These are phyloP conservation scores for Leccinum variicolor DNA, from an alignment of 768 basidiomycete species.

Conservation along the genomic window DNA sequence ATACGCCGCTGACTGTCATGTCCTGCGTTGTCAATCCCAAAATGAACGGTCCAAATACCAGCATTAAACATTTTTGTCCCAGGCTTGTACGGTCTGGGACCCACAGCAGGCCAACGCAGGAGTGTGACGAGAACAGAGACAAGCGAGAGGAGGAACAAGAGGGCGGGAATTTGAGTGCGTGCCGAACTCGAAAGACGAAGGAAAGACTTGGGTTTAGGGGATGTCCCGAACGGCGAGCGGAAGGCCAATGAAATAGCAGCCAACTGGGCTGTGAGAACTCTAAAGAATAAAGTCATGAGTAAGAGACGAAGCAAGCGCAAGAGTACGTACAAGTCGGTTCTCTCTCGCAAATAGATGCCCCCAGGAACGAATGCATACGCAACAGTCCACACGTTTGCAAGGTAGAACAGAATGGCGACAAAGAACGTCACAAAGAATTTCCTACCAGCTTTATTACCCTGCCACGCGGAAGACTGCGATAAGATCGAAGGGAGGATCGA, in stretches of 20 bases:
- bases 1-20: constrained; percentile 34
- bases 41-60: constrained; percentile 92
- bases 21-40: constrained; percentile 54
- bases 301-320: neutral
- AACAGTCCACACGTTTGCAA: constrained; percentile 78
- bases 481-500: constrained; percentile 57
- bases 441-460: constrained; percentile 39
- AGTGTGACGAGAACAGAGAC: constrained; percentile 52
- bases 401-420: constrained; percentile 57
- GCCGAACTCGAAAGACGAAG: constrained; percentile 17
- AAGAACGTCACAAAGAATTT: constrained; percentile 57
- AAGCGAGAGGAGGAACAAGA: constrained; percentile 40
- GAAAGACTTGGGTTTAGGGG: neutral
- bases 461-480: constrained; percentile 39
- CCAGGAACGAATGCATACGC: constrained; percentile 91
- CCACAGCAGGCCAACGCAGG: constrained; percentile 47
- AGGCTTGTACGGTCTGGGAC: constrained; percentile 57
- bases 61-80: constrained; percentile 69
- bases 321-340: constrained; percentile 62
- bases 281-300: constrained; percentile 18
- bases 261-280: constrained; percentile 55
- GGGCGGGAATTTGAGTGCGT: constrained; percentile 29
- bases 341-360: constrained; percentile 69
- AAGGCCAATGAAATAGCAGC: constrained; percentile 48
- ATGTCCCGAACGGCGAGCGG: constrained; percentile 32